These are phyloP conservation scores for Hibiscus trionum DNA, from an alignment of 345 rosid genomes.

Conservation along the genomic window DNA sequence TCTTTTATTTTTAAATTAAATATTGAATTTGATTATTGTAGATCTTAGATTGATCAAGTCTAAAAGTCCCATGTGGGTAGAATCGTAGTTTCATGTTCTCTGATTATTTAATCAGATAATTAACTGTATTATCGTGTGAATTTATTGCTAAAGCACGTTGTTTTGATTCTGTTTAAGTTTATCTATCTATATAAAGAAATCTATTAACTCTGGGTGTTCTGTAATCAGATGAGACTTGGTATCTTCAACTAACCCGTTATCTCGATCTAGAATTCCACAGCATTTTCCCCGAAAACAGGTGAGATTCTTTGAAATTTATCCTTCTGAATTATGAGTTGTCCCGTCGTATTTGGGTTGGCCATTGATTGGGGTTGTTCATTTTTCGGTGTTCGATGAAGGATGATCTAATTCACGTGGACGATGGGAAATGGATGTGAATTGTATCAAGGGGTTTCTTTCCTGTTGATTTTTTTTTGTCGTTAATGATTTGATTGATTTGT, in stretches of 20 bases:
- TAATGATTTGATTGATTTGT: neutral
- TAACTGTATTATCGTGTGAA: constrained; percentile 23
- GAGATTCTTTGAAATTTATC: neutral
- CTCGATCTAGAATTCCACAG: constrained; percentile 10
- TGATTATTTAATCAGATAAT: constrained; percentile 14
- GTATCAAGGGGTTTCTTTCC: neutral
- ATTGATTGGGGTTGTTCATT: neutral
- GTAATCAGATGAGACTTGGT: constrained; percentile 23
- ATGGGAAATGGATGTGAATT: neutral
- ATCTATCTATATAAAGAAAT: neutral
- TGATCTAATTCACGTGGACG: neutral
- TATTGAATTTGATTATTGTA: constrained; percentile 7
- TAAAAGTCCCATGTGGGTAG: constrained; percentile 13
- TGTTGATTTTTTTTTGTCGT: neutral
- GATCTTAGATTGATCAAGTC: constrained; percentile 17
- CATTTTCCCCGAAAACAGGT: constrained; percentile 14
- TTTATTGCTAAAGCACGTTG: constrained; percentile 30
- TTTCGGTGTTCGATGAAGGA: neutral
- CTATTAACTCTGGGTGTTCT: constrained; percentile 8
- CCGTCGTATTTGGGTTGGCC: neutral
- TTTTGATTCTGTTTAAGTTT: constrained; percentile 8
- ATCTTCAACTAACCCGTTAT: constrained; percentile 20
- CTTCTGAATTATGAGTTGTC: neutral
- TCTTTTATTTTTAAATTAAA: neutral
- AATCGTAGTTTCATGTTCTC: constrained; percentile 17